Evolutionary conservation across 1,284 basidiomycete species (phyloP).

Genomic region (Cystobasidium slooffiae): DNA sequence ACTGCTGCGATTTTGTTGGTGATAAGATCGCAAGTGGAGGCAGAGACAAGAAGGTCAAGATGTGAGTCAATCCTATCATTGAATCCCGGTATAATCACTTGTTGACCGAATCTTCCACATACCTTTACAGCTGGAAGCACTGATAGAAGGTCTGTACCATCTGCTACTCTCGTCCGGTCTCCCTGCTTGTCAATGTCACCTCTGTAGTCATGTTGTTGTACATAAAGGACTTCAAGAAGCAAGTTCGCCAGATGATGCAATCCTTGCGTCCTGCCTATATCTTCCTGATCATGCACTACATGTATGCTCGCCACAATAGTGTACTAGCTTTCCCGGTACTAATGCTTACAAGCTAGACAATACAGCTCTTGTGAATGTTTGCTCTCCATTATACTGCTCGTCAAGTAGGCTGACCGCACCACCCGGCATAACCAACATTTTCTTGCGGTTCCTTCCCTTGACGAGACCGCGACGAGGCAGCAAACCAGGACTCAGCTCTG

Average conservation of each 20-base stretch:
- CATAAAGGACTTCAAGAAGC: no score
- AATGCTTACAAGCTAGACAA: no score
- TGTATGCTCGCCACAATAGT: not conserved
- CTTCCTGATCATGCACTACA: no score
- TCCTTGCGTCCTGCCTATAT: not conserved
- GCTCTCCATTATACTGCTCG: no score
- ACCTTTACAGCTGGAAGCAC: slow-evolving; percentile 13
- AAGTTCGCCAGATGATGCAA: no score
- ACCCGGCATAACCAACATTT: no score
- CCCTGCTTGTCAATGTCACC: not conserved
- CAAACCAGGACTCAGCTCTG: not conserved
- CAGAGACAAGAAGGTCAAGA: slow-evolving; percentile 65
- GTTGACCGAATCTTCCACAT: not conserved
- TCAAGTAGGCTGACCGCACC: no score
- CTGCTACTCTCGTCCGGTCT: not conserved
- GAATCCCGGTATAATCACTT: not conserved
- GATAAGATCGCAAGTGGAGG: slow-evolving; percentile 98
- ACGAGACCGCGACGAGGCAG: no score
- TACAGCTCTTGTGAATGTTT: no score
- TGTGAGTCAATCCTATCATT: slow-evolving; percentile 57
- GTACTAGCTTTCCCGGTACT: not conserved
- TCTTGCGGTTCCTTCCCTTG: no score
- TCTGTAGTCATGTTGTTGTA: no score
- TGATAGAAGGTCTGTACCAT: not conserved
- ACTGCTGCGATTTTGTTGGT: slow-evolving; percentile 97